Base-by-base conservation (phyloP, 2,329 filamentous ascomycete species). In the Chaetomiaceae sp. region DNA sequence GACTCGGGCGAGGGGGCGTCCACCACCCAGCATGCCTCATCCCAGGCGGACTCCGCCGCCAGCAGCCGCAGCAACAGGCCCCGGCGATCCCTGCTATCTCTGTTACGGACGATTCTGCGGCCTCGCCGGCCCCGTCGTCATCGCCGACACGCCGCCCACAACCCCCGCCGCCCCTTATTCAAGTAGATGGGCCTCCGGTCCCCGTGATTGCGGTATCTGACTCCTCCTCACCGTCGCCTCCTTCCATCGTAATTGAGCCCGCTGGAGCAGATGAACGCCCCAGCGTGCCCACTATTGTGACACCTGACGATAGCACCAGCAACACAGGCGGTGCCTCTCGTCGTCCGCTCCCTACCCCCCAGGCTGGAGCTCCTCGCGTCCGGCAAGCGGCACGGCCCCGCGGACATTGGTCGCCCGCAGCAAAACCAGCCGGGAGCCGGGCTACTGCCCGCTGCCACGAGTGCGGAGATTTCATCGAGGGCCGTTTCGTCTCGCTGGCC, bases 401-500 rank as follows among this genome's bases (percentile, higher is more conserved):
- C 33, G 70, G 78, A n/a, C 81, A 84, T 61, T 84, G 81, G 82
- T 83, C 80, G 2, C 80, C 80, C 1, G 79, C 75, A 3, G 72
- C 75, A 1, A 73, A 58, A 17, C 70, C 68, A 47, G 69, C 64
- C 56, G 68, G 64, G 50, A 71, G 71, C 62, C 75, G 82, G 64
- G 74, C 75, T 51, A 87, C 86, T 6, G 88, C 89, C 7, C 80
- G 85, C 42, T 99, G 94, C 66, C 88, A 91, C 46, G 85, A 91
- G 64, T 99, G 94, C 66, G 80, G 84, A 9, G 77, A 87, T 19
- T 85, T 90, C 0, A 97, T 99, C 61, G 84, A 94, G 54, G 94
- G 94, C 3, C 88, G 92, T 53, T 92, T 96, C 60, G 87, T 97
- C 20, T 89, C 87, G 4, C 83, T 96, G 6, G 85, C 84, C 1